These are phyloP conservation scores for Eutypella sp. DNA, from an alignment of 2,329 filamentous ascomycete genomes.

Conservation along the genomic window DNA sequence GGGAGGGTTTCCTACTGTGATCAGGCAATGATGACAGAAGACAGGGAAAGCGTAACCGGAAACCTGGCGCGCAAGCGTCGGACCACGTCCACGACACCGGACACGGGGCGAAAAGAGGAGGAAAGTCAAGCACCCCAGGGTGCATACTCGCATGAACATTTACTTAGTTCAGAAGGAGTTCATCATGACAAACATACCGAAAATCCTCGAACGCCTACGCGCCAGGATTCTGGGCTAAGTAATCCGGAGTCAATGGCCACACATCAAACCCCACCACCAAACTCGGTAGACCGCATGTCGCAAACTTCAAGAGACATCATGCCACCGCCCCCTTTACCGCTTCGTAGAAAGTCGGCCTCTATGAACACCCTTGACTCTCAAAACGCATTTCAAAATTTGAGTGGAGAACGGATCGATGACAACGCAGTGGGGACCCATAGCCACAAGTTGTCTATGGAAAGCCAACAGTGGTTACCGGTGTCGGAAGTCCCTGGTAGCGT, in stretches of 20 bases:
- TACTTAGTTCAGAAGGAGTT: not conserved
- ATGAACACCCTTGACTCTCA: not conserved
- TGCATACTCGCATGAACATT: not conserved
- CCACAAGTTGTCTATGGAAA: not conserved
- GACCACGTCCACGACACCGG: too few species aligned
- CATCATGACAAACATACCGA: not conserved
- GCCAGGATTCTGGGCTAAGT: not conserved
- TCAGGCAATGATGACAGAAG: slow-evolving; percentile 15
- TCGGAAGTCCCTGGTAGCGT: not conserved
- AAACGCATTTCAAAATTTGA: not conserved
- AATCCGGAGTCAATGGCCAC: not conserved
- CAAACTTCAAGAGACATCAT: slow-evolving; percentile 23
- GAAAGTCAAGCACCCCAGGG: not conserved
- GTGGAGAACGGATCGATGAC: not conserved
- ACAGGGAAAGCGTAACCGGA: not conserved
- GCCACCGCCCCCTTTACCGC: slow-evolving; percentile 26
- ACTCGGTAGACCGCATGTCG: slow-evolving; percentile 11
- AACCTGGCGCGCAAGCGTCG: too few species aligned
- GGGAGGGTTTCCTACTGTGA: slow-evolving; percentile 10
- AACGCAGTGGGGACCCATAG: not conserved
- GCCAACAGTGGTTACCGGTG: not conserved
- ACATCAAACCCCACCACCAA: not conserved
- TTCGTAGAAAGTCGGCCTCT: not conserved
- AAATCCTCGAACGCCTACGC: not conserved
- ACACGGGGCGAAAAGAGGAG: not conserved